A percentile compares a stretch with the other conserved stretches of the same genome.
phyloP scores from a whole-genome alignment of 805 yeast genomes.

The Cyberlindnera maritima region DNA sequence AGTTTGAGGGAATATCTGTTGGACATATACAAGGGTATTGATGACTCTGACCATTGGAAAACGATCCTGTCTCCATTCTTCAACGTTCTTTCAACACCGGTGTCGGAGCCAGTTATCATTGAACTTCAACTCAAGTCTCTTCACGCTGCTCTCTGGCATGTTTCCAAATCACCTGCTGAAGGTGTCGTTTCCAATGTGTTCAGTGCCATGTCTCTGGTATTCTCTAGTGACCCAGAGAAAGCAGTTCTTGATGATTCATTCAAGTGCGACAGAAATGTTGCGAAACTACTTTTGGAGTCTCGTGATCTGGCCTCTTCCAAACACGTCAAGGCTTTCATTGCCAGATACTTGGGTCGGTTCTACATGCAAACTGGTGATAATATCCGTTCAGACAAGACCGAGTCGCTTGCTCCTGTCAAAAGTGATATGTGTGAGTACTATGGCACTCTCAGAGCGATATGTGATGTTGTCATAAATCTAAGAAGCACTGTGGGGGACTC shows the following conservation, averaged over 20 bases:
- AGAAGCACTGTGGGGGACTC: conserved; percentile 16
- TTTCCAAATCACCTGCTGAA: conserved; percentile 4
- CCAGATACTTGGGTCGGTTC: conserved; percentile 22
- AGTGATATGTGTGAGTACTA: conserved; percentile 22
- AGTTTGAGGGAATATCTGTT: conserved; percentile 1
- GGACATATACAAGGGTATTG: conserved; percentile 1
- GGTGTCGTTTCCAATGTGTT: conserved; percentile 7
- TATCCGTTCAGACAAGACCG: conserved; percentile 2
- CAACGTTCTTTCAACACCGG: background rate
- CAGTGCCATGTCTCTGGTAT: conserved; percentile 15
- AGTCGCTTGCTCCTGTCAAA: conserved; percentile 10
- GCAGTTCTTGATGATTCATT: conserved; percentile 8
- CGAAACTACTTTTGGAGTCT: conserved; percentile 12
- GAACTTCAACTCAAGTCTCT: conserved; percentile 8
- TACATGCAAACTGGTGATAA: conserved; percentile 22
- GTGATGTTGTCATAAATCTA: conserved; percentile 27
- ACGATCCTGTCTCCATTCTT: conserved; percentile 12
- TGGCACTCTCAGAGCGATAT: conserved; percentile 28
- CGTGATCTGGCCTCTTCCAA: background rate
- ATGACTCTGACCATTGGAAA: conserved; percentile 14
- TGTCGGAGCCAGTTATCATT: background rate
- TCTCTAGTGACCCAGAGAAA: conserved; percentile 9
- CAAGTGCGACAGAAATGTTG: conserved; percentile 13
- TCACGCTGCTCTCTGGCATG: conserved; percentile 10
- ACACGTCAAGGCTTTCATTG: conserved; percentile 15